Evolutionary conservation across 2,329 filamentous ascomycete genomes (phyloP).

Genomic region (Stachybotrys elegans): DNA sequence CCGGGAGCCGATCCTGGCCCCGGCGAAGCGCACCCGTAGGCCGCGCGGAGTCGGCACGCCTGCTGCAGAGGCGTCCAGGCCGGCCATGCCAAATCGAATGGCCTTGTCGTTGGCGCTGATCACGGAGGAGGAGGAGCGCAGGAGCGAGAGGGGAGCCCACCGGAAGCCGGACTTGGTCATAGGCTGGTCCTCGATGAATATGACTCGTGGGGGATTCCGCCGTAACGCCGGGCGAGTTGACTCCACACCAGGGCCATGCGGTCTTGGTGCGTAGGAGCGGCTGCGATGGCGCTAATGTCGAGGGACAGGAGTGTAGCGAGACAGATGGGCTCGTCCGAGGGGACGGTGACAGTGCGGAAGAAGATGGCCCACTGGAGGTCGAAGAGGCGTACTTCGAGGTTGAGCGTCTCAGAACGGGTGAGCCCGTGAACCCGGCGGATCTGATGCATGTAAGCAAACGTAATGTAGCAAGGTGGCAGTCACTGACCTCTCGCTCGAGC

Average conservation of each 20-base stretch:
- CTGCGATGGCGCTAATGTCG: constrained; percentile 1
- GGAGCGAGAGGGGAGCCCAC: not conserved
- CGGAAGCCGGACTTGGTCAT: not conserved
- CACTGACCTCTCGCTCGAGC: not conserved
- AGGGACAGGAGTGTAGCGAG: not conserved
- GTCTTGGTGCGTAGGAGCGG: not conserved
- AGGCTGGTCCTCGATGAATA: constrained; percentile 1
- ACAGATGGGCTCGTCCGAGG: not conserved
- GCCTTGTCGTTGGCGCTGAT: not conserved
- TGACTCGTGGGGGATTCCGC: not conserved
- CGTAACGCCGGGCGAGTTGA: not conserved
- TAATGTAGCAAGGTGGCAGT: not conserved
- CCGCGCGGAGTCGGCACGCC: not conserved
- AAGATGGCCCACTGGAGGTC: not conserved
- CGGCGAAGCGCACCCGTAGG: not conserved
- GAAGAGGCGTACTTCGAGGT: not conserved
- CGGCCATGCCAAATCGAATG: not conserved
- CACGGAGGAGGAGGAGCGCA: not conserved
- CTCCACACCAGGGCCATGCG: constrained; percentile 1
- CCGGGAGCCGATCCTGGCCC: not conserved
- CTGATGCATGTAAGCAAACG: too few species aligned
- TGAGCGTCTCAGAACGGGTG: too few species aligned
- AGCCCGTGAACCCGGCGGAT: not conserved
- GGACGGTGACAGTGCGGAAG: not conserved
- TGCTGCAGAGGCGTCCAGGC: not conserved